Conservation (phyloP, 2,329 filamentous ascomycete genomes). For the Sphaerostilbella broomeana region DNA sequence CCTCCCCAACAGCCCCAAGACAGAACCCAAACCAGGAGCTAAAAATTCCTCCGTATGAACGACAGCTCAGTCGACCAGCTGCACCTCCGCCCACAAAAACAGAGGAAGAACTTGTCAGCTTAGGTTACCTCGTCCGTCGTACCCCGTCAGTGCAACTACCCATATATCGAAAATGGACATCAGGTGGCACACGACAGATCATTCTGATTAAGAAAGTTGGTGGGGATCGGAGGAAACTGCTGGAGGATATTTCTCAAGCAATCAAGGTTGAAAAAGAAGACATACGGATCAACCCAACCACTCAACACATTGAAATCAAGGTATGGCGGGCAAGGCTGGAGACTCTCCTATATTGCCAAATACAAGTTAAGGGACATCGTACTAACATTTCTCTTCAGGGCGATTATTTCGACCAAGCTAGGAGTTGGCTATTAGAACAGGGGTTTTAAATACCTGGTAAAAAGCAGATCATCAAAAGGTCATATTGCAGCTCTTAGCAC, state of each 20-base stretch:
- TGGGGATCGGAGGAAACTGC: slow-evolving; percentile 60
- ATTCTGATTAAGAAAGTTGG: slow-evolving; percentile 74
- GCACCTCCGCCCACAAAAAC: slow-evolving; percentile 27
- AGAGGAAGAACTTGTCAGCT: slow-evolving; percentile 22
- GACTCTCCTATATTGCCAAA: no score
- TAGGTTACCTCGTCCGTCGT: slow-evolving; percentile 64
- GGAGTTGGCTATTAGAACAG: slow-evolving; percentile 27
- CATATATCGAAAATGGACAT: slow-evolving; percentile 68
- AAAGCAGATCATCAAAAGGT: no score
- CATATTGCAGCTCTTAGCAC: no score
- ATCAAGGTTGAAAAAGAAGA: slow-evolving; percentile 51
- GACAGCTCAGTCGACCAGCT: slow-evolving; percentile 21
- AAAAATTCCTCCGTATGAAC: slow-evolving; percentile 22
- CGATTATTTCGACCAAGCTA: slow-evolving; percentile 24
- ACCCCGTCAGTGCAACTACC: slow-evolving; percentile 65
- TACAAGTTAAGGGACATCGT: neutral
- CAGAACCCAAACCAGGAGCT: slow-evolving; percentile 21
- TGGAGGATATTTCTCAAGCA: slow-evolving; percentile 53
- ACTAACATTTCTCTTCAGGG: slow-evolving; percentile 27
- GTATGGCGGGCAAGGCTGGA: no score
- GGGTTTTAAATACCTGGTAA: slow-evolving; percentile 26
- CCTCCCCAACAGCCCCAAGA: slow-evolving; percentile 18
- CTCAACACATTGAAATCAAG: slow-evolving; percentile 68
- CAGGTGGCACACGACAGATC: slow-evolving; percentile 67
- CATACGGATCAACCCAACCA: slow-evolving; percentile 52